Conservation (phyloP, 768 basidiomycete species). For the Lactarius tabidus region DNA sequence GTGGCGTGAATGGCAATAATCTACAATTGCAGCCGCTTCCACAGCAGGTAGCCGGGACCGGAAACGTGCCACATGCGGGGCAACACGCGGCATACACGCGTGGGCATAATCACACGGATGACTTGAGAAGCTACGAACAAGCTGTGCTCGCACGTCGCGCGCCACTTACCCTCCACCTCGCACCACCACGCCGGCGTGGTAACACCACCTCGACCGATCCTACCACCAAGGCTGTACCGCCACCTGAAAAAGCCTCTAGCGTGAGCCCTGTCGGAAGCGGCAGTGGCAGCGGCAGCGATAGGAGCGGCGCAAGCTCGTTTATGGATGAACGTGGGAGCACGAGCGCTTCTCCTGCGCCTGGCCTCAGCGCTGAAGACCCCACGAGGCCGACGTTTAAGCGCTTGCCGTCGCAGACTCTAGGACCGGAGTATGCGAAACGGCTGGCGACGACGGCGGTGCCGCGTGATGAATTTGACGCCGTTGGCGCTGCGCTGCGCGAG, state of each 20-base stretch:
- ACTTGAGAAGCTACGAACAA: constrained; percentile 67
- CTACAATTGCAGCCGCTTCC: not conserved
- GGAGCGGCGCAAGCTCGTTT: constrained; percentile 9
- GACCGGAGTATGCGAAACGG: constrained; percentile 53
- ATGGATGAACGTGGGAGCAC: constrained; percentile 13
- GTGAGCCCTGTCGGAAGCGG: constrained; percentile 25
- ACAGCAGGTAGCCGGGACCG: not conserved
- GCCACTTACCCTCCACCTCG: constrained; percentile 53
- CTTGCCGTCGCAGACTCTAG: constrained; percentile 69
- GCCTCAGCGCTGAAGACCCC: constrained; percentile 30
- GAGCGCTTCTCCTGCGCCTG: constrained; percentile 21
- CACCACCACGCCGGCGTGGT: constrained; percentile 40
- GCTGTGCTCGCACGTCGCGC: constrained; percentile 68
- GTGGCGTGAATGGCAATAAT: constrained; percentile 8
- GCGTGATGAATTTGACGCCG: constrained; percentile 5
- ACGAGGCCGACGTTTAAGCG: constrained; percentile 67
- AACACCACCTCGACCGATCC: constrained; percentile 20
- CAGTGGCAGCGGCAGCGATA: constrained; percentile 24
- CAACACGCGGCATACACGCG: constrained; percentile 23
- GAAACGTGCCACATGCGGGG: constrained; percentile 1
- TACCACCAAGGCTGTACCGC: not conserved
- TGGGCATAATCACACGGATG: constrained; percentile 46
- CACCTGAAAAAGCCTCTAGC: constrained; percentile 18
- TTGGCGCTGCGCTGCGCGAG: not conserved
- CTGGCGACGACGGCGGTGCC: constrained; percentile 10